Percentiles rank a stretch among this genome's conserved stretches.
phyloP scores from a whole-genome alignment of 306 rosid species.

The Ochetophila trinervis region DNA sequence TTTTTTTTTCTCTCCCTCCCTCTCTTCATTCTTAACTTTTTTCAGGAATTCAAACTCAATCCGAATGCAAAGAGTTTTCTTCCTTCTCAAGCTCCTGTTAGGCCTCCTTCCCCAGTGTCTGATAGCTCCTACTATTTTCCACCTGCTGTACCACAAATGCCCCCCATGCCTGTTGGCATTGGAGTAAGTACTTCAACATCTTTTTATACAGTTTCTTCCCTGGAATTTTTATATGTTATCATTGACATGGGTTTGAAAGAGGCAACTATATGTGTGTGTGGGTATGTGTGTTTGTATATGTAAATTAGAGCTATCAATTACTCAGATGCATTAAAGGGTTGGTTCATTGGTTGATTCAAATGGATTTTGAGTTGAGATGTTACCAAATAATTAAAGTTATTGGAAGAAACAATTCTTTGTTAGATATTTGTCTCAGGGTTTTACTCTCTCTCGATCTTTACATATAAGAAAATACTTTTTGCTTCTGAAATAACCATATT shows the following conservation, averaged over 20 bases:
- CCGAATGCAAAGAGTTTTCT: conserved; percentile 90
- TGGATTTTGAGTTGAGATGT: too few species aligned
- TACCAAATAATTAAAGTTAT: too few species aligned
- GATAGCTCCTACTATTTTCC: conserved; percentile 82
- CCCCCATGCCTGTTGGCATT: conserved; percentile 69
- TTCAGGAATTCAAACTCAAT: conserved; percentile 87
- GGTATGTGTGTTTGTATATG: too few species aligned
- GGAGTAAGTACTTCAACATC: conserved; percentile 57
- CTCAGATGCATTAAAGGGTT: too few species aligned
- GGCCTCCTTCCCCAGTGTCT: conserved; percentile 81
- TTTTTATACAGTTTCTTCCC: background rate
- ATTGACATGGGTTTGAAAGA: background rate
- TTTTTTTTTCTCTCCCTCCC: conserved; percentile 1
- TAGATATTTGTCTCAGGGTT: too few species aligned
- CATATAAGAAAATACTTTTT: background rate
- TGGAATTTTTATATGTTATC: background rate
- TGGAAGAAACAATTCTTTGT: too few species aligned
- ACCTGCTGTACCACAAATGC: conserved; percentile 61
- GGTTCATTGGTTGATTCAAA: too few species aligned
- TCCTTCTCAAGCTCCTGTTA: conserved; percentile 68
- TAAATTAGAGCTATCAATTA: too few species aligned
- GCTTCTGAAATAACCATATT: background rate
- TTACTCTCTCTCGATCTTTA: too few species aligned
- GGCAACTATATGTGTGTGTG: background rate
- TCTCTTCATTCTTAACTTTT: conserved; percentile 10